These are phyloP conservation scores for Thielaviopsis musarum DNA, from an alignment of 2,329 filamentous ascomycete species.

Conservation along the genomic window DNA sequence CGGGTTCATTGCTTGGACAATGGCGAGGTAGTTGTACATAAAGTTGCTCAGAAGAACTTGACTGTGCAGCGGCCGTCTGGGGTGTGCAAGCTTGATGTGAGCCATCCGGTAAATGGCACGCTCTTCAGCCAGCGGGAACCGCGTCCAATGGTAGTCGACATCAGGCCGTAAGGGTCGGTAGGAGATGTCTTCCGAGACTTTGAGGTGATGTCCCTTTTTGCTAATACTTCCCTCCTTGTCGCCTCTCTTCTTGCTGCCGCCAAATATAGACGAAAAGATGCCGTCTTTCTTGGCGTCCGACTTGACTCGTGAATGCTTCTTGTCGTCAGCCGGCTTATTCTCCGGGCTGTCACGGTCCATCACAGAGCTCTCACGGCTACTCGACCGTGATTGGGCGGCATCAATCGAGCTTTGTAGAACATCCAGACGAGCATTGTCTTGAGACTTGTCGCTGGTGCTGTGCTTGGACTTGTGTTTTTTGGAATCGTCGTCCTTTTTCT, in stretches of 20 bases:
- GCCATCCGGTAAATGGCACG: slow-evolving; percentile 97
- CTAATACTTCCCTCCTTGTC: slow-evolving; percentile 47
- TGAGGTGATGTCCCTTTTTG: slow-evolving; percentile 59
- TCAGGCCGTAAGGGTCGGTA: slow-evolving; percentile 63
- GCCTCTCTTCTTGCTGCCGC: slow-evolving; percentile 72
- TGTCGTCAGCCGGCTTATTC: slow-evolving; percentile 61
- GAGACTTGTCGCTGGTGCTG: slow-evolving; percentile 31
- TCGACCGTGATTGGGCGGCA: slow-evolving; percentile 29
- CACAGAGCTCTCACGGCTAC: slow-evolving; percentile 67
- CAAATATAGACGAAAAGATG: slow-evolving; percentile 87
- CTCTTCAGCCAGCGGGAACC: slow-evolving; percentile 90
- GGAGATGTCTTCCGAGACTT: slow-evolving; percentile 62
- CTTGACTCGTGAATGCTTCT: slow-evolving; percentile 69
- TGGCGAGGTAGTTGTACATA: slow-evolving; percentile 98
- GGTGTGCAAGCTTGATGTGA: slow-evolving; percentile 97
- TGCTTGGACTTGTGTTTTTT: slow-evolving; percentile 52
- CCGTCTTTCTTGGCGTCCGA: slow-evolving; percentile 75
- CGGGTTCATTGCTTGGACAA: slow-evolving; percentile 97
- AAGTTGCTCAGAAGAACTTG: slow-evolving; percentile 97
- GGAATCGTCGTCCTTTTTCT: slow-evolving; percentile 40
- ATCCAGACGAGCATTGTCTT: slow-evolving; percentile 72
- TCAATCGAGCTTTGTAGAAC: slow-evolving; percentile 81
- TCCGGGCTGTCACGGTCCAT: slow-evolving; percentile 63
- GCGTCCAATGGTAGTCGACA: slow-evolving; percentile 88
- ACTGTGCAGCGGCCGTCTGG: slow-evolving; percentile 75